These are phyloP conservation scores for Trichoderma orchidacearum DNA, from an alignment of 495 filamentous ascomycete species.

Conservation along the genomic window DNA sequence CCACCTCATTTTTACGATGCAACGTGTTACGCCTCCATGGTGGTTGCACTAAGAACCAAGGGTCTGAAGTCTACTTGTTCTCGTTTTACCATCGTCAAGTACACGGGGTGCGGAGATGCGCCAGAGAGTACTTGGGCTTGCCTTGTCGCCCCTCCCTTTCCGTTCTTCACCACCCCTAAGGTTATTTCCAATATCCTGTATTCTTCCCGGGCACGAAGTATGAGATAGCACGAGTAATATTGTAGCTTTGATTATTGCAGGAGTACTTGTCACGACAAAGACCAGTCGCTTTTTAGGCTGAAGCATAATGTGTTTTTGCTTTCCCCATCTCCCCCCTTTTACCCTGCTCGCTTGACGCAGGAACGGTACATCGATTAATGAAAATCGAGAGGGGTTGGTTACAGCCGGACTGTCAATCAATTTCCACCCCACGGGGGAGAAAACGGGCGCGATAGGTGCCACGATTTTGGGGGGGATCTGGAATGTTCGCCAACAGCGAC, in stretches of 20 bases:
- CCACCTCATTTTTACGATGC: background rate
- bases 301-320: background rate
- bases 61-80: no score
- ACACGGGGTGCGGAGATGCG: no score
- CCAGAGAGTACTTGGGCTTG: no score
- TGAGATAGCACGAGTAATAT: no score
- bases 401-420: background rate
- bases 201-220: no score
- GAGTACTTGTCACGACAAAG: no score
- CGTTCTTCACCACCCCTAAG: no score
- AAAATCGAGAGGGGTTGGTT: background rate
- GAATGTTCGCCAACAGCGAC: background rate
- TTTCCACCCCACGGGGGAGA: background rate
- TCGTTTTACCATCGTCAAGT: no score
- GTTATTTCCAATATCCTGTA: no score
- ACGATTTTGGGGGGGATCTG: background rate
- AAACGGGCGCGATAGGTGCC: background rate
- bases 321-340: background rate
- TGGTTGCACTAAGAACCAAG: background rate
- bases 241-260: no score
- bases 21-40: constrained; percentile 1
- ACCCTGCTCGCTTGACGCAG: background rate
- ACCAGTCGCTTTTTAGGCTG: background rate
- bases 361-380: background rate
- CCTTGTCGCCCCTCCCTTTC: no score